Percentiles rank a stretch among this genome's conserved stretches.
These are phyloP conservation scores for Saccharomycopsis capsularis DNA, from an alignment of 805 yeast species.

Conservation along the genomic window DNA sequence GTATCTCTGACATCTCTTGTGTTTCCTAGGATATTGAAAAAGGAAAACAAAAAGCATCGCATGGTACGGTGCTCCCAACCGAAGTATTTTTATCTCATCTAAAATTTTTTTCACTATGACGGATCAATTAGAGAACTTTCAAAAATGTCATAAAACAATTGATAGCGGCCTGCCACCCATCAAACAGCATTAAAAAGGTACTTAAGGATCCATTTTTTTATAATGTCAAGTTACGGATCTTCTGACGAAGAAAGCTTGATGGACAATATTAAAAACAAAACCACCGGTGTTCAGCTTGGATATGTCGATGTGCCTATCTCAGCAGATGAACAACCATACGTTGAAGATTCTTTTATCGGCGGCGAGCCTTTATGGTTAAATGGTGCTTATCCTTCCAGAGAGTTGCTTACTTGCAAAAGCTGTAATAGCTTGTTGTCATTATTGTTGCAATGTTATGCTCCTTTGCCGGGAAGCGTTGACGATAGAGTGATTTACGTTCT, in stretches of 20 bases:
- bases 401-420: conserved; percentile 51
- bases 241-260: conserved; percentile 12
- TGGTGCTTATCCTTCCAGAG: conserved; percentile 46
- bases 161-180: too few relatives aligned
- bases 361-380: conserved; percentile 67
- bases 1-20: too few relatives aligned
- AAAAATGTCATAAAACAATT: too few relatives aligned
- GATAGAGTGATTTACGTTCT: conserved; percentile 80
- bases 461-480: conserved; percentile 61
- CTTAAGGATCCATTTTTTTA: not conserved
- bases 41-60: not conserved
- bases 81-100: not conserved
- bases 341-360: conserved; percentile 75
- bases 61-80: not conserved
- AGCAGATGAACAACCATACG: conserved; percentile 37
- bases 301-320: conserved; percentile 56
- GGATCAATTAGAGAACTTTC: too few relatives aligned
- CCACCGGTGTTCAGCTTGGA: conserved; percentile 46
- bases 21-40: too few relatives aligned
- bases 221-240: conserved; percentile 10
- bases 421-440: conserved; percentile 61
- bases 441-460: conserved; percentile 74
- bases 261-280: not conserved
- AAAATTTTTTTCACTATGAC: too few relatives aligned
- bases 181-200: not conserved